A percentile compares a stretch with the other conserved stretches of the same genome.
These are phyloP conservation scores for Epichloe bromicola DNA, from an alignment of 2,329 filamentous ascomycete genomes.

Conservation along the genomic window DNA sequence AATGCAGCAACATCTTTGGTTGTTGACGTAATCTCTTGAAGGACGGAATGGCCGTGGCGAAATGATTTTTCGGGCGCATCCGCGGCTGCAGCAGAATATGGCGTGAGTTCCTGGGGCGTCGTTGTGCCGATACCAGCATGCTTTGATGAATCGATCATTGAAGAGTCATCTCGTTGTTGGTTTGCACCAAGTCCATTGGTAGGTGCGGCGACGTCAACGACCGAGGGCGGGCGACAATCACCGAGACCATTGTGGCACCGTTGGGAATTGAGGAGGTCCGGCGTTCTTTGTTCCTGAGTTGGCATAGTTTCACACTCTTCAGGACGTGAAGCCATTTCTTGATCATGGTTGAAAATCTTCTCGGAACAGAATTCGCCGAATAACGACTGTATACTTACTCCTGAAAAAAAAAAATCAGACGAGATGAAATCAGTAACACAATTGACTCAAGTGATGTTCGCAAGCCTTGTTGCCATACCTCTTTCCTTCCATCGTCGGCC, in stretches of 20 bases:
- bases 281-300: background rate
- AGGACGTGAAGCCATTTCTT: slow-evolving; percentile 32
- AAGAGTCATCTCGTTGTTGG: background rate
- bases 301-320: background rate
- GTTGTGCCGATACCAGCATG: background rate
- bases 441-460: background rate
- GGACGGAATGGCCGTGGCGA: background rate
- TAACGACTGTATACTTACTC: slow-evolving; percentile 49
- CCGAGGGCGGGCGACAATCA: background rate
- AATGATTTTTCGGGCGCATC: background rate
- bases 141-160: background rate
- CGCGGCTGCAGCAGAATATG: background rate
- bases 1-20: background rate
- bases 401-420: slow-evolving; percentile 12
- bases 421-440: background rate
- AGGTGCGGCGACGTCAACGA: background rate
- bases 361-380: slow-evolving; percentile 60
- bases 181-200: background rate
- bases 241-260: background rate
- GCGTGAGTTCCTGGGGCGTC: no score
- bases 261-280: background rate
- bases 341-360: slow-evolving; percentile 50
- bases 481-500: slow-evolving; percentile 50
- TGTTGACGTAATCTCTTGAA: background rate
- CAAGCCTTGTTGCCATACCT: slow-evolving; percentile 15